Conservation (phyloP, 768 basidiomycete species). For the Pulveroboletus ravenelii region DNA sequence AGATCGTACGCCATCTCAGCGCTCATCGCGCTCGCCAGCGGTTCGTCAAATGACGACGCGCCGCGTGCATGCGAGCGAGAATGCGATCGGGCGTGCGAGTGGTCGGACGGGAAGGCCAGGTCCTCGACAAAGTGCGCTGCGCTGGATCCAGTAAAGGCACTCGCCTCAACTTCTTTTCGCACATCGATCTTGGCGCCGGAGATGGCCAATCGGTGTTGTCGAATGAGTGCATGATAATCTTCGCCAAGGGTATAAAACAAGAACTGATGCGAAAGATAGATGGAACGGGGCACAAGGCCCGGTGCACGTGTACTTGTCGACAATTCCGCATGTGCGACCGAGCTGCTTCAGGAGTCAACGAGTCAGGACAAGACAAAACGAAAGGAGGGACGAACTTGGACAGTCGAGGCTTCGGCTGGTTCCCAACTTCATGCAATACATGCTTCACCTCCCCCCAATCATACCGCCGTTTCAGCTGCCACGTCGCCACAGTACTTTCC, state of each 20-base stretch:
- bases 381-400: slow-evolving; percentile 14
- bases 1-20: slow-evolving; percentile 51
- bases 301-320: slow-evolving; percentile 62
- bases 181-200: slow-evolving; percentile 61
- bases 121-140: slow-evolving; percentile 25
- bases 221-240: slow-evolving; percentile 77
- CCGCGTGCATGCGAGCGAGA: slow-evolving; percentile 30
- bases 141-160: slow-evolving; percentile 37
- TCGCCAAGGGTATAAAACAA: slow-evolving; percentile 71
- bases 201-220: slow-evolving; percentile 57
- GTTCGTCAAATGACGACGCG: slow-evolving; percentile 62
- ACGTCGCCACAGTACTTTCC: slow-evolving; percentile 53
- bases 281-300: slow-evolving; percentile 59
- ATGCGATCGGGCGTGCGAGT: slow-evolving; percentile 3
- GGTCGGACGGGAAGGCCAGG: slow-evolving; percentile 9
- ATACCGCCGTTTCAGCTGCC: slow-evolving; percentile 51
- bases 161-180: slow-evolving; percentile 65
- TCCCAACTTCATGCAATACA: slow-evolving; percentile 5
- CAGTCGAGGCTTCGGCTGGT: slow-evolving; percentile 1
- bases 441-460: slow-evolving; percentile 53
- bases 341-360: slow-evolving; percentile 20
- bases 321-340: slow-evolving; percentile 77
- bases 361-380: neutral
- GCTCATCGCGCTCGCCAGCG: slow-evolving; percentile 68
- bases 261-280: slow-evolving; percentile 86